Base-by-base conservation (phyloP, 2,329 filamentous ascomycete species). In the Penicillium expansum region DNA sequence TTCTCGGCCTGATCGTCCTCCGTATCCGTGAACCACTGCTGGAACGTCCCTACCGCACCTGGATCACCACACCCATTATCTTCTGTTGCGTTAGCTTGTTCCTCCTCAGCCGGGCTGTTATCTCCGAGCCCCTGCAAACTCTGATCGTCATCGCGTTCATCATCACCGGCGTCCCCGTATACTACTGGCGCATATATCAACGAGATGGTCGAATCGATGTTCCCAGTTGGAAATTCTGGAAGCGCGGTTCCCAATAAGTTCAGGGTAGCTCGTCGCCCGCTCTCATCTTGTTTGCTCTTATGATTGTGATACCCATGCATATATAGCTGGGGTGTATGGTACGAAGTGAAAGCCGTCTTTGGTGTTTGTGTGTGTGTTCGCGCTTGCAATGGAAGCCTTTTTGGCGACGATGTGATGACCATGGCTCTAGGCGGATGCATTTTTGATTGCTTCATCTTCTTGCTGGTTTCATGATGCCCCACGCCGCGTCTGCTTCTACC, bases 11-110 rank as follows among this genome's bases (percentile, higher is more conserved):
- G 48, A 97, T 99, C 61, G 84, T 99, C 51, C 80, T 99, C 60
- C 83, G 94, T 30, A 91, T 97, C 30, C 84, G 84, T 60, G 94
- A 99, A 74, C 94, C 94, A 4, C 81, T 87, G 60, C 82, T 99
- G 44, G 92, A 97, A 73, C 80, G 94, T 27, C 93, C 94, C 0
- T 99, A 99, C 76, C 88, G 86, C 72, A 96, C 92, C 3, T 99
- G 93, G 94, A 96, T 99, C 69, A 89, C 88, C 0, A 99, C 94
- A 2, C 94, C 94, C 11, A 93, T 99, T 63, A 93, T 97, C 55
- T 99, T 99, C 73, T 99, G 94, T 82, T 99, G 94, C 70, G 94
- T 99, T 38, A 96, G 91, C 71, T 75, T 99, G 62, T 99, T 99
- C 71, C 75, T 99, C 62, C 83, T 99, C 41, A 92, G 87, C 69